Conservation (phyloP, 306 rosid species). For the Quercus aquifolioides region DNA sequence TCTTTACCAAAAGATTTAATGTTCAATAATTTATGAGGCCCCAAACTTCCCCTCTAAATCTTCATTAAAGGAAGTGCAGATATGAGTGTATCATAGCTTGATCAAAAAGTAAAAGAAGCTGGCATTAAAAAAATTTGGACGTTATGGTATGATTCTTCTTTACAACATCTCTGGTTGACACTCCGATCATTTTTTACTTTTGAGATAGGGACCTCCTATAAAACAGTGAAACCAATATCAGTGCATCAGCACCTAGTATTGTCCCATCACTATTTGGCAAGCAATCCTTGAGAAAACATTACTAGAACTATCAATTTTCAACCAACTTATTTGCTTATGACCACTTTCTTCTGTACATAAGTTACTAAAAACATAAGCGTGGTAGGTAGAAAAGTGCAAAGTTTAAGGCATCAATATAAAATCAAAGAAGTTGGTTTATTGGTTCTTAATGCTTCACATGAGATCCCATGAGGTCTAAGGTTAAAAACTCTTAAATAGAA, state of each 20-base stretch:
- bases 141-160: background rate
- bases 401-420: too few relatives aligned
- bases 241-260: background rate
- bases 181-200: background rate
- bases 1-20: slow-evolving; percentile 17
- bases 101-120: background rate
- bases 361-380: too few relatives aligned
- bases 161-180: background rate
- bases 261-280: background rate
- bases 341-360: too few relatives aligned
- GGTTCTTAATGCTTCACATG: too few relatives aligned
- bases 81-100: slow-evolving; percentile 27
- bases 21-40: slow-evolving; percentile 28
- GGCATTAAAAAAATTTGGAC: background rate
- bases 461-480: too few relatives aligned
- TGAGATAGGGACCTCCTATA: background rate
- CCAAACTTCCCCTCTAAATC: slow-evolving; percentile 38
- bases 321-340: too few relatives aligned
- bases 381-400: too few relatives aligned
- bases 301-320: too few relatives aligned
- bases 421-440: too few relatives aligned
- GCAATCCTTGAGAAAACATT: background rate
- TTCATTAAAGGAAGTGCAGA: slow-evolving; percentile 62
- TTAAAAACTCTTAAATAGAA: too few relatives aligned
- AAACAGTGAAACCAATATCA: background rate